A percentile compares a stretch with the other conserved stretches of the same genome.
Conservation (phyloP, 176 grass and related monocot genomes). For the Ananas comosus region DNA sequence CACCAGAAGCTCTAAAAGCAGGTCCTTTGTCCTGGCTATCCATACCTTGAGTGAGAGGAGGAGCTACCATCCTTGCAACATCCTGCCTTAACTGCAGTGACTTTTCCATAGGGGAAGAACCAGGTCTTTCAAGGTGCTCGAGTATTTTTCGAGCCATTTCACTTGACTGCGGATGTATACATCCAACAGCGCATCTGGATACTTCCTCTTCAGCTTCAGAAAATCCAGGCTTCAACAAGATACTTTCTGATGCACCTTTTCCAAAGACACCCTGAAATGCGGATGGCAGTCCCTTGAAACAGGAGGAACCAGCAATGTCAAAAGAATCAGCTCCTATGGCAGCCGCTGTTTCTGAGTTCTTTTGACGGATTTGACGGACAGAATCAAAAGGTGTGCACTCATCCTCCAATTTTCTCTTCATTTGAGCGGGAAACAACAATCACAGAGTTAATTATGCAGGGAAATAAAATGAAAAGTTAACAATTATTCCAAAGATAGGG, state of each 20-base stretch:
- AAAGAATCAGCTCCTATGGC: conserved; percentile 9
- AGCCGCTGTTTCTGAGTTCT: conserved; percentile 14
- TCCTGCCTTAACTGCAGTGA: conserved; percentile 24
- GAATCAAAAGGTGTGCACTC: conserved; percentile 9
- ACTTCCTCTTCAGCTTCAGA: conserved; percentile 21
- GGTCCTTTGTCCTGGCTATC: conserved; percentile 21
- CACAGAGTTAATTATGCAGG: not conserved
- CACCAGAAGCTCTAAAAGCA: conserved; percentile 14
- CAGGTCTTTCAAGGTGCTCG: conserved; percentile 52
- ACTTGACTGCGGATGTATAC: conserved; percentile 58
- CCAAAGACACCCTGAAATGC: conserved; percentile 9
- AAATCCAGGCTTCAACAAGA: conserved; percentile 3
- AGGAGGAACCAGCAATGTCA: conserved; percentile 9
- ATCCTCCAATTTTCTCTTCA: conserved; percentile 26
- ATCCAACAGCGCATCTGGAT: conserved; percentile 18
- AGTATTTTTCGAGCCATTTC: conserved; percentile 60
- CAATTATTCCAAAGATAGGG: not conserved
- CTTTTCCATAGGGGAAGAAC: conserved; percentile 42
- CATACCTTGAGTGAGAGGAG: conserved; percentile 5
- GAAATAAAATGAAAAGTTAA: not conserved
- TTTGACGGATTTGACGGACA: conserved; percentile 12
- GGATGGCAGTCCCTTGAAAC: conserved; percentile 14
- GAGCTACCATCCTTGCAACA: conserved; percentile 19
- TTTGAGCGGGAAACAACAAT: conserved; percentile 16
- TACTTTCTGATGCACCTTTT: conserved; percentile 27